These are phyloP conservation scores for Trichoderma lentiforme DNA, from an alignment of 2,329 filamentous ascomycete species.

Conservation along the genomic window DNA sequence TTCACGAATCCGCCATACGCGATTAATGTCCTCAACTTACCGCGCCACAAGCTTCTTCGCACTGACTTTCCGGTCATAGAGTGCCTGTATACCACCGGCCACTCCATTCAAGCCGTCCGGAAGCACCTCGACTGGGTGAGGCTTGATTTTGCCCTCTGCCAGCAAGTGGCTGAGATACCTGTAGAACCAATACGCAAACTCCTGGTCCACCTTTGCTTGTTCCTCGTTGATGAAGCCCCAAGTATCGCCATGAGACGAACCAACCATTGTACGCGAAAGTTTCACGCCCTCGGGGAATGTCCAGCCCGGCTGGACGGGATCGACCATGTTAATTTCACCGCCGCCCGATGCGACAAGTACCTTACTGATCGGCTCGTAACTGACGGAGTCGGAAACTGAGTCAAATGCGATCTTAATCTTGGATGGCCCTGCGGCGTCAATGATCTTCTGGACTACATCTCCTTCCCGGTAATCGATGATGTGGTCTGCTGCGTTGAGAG, in stretches of 20 bases:
- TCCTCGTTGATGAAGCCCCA: not conserved
- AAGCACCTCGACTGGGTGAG: constrained; percentile 18
- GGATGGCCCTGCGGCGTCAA: not conserved
- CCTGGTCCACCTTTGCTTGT: not conserved
- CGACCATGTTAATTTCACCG: not conserved
- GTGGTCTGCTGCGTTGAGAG: not conserved
- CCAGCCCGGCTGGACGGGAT: not conserved
- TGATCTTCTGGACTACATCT: not conserved
- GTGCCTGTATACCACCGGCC: not conserved
- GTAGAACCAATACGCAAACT: constrained; percentile 1
- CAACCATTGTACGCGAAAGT: not conserved
- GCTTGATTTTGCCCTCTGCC: constrained; percentile 5
- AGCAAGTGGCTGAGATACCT: not conserved
- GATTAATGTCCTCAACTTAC: not conserved
- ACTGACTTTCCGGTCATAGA: constrained; percentile 17
- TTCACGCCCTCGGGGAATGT: not conserved
- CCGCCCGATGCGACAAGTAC: not conserved
- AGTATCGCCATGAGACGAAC: not conserved
- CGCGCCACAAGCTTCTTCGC: constrained; percentile 13
- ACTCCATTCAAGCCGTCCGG: constrained; percentile 17
- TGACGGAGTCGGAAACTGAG: not conserved
- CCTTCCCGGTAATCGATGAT: constrained; percentile 1
- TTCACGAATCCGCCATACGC: not conserved
- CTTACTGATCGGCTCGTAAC: not conserved
- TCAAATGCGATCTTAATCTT: not conserved